Evolutionary conservation across 140 eudicot species (phyloP), one percentile per base, ranked within the genome.

Genomic region (Ambrosia hybrid): DNA sequence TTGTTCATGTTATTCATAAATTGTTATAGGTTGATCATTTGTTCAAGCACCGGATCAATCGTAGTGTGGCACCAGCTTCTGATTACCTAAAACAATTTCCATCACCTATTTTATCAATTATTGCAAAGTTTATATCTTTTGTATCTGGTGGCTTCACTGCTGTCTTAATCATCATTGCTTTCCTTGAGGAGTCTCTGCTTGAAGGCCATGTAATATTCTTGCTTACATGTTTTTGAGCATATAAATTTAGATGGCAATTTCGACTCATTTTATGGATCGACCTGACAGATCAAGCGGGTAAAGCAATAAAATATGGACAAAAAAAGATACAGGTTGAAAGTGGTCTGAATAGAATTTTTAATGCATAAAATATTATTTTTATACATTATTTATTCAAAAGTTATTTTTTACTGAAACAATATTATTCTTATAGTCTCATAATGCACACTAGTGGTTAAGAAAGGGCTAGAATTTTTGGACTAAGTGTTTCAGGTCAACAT

Each of bases 211-310:
- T 70, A 70, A 70, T 4, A 15, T 37, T 34, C 74, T 43, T 65
- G 34, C 70, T 13, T 65, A 51, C 57, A 12, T 2, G 57, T 12
- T 51, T 51, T 51, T 51, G 57, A 51, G 16, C 57, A 51, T 11
- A 51, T 51, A 51, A 51, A 13, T 51, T 51, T 4, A 51, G 8
- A 51, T 51, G 57, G 3, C 57, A 12, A 51, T 51, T 51, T 51
- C 57, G 3, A 51, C 65, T 89, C 88, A 66, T 83, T 89, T 8
- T 46, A 8, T 6, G 51, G 9, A 6, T 46, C 3, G 12, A 41
- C 4, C 46, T 3, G 2, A 3, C 7, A 39, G 45, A 4, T 39
- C 45, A 4, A 39, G 15, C 15, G 57, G 5, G 57, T 51, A 12
- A 51, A 51, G 1, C n/a, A 46, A 10, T 4, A 48, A 51, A 53